A percentile compares a stretch with the other conserved stretches of the same genome.
Evolutionary conservation across 495 filamentous ascomycete species (phyloP).

Genomic region (Lindgomyces ingoldianus): DNA sequence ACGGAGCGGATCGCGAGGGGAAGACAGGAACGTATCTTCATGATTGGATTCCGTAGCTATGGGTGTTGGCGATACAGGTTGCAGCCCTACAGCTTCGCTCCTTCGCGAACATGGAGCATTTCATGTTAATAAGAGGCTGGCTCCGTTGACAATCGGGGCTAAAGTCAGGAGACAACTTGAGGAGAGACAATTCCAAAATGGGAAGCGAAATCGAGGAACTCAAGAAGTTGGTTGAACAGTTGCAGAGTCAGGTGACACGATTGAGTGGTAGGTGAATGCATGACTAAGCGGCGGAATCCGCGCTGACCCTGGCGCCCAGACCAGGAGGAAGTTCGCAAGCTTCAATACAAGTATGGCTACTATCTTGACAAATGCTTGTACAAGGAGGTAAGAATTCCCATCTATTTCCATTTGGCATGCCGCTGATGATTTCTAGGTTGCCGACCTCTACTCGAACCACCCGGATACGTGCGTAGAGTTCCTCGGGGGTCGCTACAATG

Average conservation of each 20-base stretch:
- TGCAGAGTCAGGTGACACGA: slow-evolving; percentile 45
- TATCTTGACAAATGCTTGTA: slow-evolving; percentile 62
- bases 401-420: background rate
- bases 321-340: slow-evolving; percentile 52
- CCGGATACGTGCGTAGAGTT: slow-evolving; percentile 60
- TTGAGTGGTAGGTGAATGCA: slow-evolving; percentile 39
- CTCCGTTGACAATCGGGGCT: background rate
- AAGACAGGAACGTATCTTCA: slow-evolving; percentile 13
- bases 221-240: slow-evolving; percentile 46
- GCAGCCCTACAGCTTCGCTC: background rate
- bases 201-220: slow-evolving; percentile 49
- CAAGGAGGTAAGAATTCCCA: slow-evolving; percentile 48
- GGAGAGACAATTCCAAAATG: slow-evolving; percentile 33
- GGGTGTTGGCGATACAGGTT: slow-evolving; percentile 2
- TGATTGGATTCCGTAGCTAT: slow-evolving; percentile 13
- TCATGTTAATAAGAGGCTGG: slow-evolving; percentile 9
- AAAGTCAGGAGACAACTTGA: background rate
- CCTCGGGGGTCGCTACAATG: slow-evolving; percentile 55
- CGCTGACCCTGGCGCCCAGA: slow-evolving; percentile 22
- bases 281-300: background rate
- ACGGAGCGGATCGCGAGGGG: background rate
- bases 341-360: slow-evolving; percentile 60
- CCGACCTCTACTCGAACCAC: slow-evolving; percentile 55
- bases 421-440: slow-evolving; percentile 43
- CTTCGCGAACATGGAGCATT: background rate